Percentiles rank a stretch among this genome's conserved stretches.
Conservation (phyloP, 2,329 filamentous ascomycete genomes). For the Orbilia javanica region DNA sequence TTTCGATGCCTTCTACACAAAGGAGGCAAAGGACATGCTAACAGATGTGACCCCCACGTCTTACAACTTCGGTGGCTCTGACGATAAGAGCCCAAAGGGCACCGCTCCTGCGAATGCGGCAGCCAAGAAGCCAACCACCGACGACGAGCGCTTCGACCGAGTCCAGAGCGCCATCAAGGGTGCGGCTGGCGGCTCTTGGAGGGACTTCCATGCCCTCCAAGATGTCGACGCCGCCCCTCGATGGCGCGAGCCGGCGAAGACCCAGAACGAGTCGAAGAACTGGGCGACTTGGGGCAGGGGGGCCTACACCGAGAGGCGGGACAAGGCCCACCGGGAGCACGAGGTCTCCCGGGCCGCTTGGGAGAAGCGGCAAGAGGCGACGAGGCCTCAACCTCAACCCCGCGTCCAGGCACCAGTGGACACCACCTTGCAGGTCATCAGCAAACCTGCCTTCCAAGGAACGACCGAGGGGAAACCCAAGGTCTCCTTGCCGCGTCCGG, state of each 20-base stretch:
- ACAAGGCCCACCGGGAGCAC: background rate
- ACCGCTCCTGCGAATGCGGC: background rate
- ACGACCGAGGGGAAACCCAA: constrained; percentile 53
- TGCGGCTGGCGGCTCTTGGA: constrained; percentile 21
- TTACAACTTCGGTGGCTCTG: background rate
- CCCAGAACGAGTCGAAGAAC: background rate
- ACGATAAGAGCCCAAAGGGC: background rate
- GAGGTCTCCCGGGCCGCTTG: constrained; percentile 1
- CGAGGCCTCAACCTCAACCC: background rate
- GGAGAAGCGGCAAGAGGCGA: constrained; percentile 21
- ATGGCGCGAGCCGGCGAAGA: background rate
- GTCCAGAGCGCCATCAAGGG: constrained; percentile 33
- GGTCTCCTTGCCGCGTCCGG: constrained; percentile 43
- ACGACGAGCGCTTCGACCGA: constrained; percentile 26
- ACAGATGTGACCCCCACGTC: constrained; percentile 7
- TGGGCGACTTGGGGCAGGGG: background rate
- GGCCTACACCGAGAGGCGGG: background rate
- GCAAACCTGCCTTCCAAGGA: constrained; percentile 57
- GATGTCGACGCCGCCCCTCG: background rate
- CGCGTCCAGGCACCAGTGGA: constrained; percentile 10
- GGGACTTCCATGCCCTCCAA: constrained; percentile 1
- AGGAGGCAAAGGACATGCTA: background rate
- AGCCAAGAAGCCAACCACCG: constrained; percentile 9
- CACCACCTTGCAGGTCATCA: constrained; percentile 49
- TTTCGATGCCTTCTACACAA: constrained; percentile 10